Conservation (phyloP, 495 filamentous ascomycete species). For the Bacidia rubella region DNA sequence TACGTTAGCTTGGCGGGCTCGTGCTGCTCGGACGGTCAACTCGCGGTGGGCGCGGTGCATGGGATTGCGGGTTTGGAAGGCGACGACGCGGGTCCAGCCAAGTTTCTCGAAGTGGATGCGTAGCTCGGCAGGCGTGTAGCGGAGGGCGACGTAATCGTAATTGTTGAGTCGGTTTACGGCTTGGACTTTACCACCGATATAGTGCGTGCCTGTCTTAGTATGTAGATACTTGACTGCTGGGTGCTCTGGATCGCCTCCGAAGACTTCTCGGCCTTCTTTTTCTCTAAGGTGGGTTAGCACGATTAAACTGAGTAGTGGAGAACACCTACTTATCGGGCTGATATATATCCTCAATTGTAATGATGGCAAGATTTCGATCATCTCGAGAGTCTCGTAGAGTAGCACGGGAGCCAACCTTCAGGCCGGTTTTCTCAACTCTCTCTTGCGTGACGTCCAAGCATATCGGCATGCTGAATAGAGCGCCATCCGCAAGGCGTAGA, state of each 20-base stretch:
- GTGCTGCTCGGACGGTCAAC: constrained; percentile 90
- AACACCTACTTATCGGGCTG: constrained; percentile 78
- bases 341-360: constrained; percentile 94
- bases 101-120: constrained; percentile 97
- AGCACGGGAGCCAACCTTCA: constrained; percentile 67
- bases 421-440: constrained; percentile 52
- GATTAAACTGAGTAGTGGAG: background rate
- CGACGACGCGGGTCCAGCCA: constrained; percentile 90
- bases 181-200: constrained; percentile 89
- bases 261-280: constrained; percentile 84
- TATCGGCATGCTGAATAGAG: constrained; percentile 94
- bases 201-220: constrained; percentile 67
- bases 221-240: constrained; percentile 84
- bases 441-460: constrained; percentile 71
- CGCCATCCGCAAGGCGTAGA: constrained; percentile 72
- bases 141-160: constrained; percentile 94
- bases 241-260: constrained; percentile 87
- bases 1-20: constrained; percentile 89
- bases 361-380: constrained; percentile 86
- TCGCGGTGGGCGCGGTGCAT: constrained; percentile 99
- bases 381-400: constrained; percentile 93
- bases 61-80: constrained; percentile 95
- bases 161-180: constrained; percentile 89
- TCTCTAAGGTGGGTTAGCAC: constrained; percentile 35
- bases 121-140: constrained; percentile 92